Conservation (phyloP, 139 green algal species). For the Chlamydomonas eustigma region DNA sequence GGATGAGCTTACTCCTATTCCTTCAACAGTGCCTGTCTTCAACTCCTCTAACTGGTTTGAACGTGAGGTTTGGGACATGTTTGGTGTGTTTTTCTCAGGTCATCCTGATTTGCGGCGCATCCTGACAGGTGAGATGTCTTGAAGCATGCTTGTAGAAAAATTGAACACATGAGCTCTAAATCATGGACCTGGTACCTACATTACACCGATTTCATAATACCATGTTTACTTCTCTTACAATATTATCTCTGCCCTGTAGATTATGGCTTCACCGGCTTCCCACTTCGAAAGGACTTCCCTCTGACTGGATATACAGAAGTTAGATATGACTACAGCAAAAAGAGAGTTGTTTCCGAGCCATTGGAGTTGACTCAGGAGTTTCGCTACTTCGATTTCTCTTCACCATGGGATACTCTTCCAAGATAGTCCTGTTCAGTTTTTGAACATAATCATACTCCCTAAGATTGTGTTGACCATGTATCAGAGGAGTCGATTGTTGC, state of each 20-base stretch:
- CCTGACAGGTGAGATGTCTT: slow-evolving; percentile 46
- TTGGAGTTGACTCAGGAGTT: slow-evolving; percentile 67
- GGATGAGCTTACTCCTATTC: slow-evolving; percentile 62
- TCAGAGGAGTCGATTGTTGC: too few species aligned
- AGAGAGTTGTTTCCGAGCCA: slow-evolving; percentile 59
- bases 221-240: too few species aligned
- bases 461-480: too few species aligned
- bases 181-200: too few species aligned
- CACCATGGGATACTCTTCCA: slow-evolving; percentile 66
- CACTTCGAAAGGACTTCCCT: slow-evolving; percentile 88
- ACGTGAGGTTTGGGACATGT: slow-evolving; percentile 89
- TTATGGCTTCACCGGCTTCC: slow-evolving; percentile 86
- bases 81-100: slow-evolving; percentile 80
- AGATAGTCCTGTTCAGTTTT: too few species aligned
- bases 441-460: too few species aligned
- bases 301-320: slow-evolving; percentile 81
- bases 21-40: slow-evolving; percentile 26
- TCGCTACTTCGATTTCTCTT: slow-evolving; percentile 78
- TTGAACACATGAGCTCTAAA: too few species aligned
- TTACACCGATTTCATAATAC: too few species aligned
- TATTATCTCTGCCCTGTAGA: slow-evolving; percentile 47
- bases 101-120: slow-evolving; percentile 86
- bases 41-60: slow-evolving; percentile 68
- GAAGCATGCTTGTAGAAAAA: too few species aligned
- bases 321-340: slow-evolving; percentile 60